Evolutionary conservation across 2,329 filamentous ascomycete genomes (phyloP).

Genomic region (Aspergillus sp.): DNA sequence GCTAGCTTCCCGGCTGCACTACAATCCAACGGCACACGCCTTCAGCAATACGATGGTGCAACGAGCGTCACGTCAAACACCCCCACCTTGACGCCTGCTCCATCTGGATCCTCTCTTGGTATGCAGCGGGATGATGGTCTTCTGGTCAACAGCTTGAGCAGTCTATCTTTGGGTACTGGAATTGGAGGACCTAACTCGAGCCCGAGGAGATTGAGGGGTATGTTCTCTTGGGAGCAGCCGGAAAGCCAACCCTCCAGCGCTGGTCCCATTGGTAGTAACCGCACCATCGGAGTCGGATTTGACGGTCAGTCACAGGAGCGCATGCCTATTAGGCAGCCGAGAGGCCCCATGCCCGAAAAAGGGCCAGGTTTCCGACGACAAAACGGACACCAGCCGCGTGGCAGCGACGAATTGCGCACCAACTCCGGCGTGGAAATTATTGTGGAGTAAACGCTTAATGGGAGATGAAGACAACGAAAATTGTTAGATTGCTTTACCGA

Average conservation of each 20-base stretch:
- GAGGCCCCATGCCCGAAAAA: conserved; percentile 61
- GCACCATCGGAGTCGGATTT: conserved; percentile 60
- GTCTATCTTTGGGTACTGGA: conserved; percentile 57
- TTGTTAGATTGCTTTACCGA: conserved; percentile 41
- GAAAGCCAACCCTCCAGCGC: conserved; percentile 48
- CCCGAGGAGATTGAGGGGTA: conserved; percentile 59
- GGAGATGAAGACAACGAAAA: conserved; percentile 34
- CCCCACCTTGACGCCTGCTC: conserved; percentile 64
- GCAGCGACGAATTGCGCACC: conserved; percentile 63
- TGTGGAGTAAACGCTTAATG: conserved; percentile 54
- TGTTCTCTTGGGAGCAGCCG: conserved; percentile 61
- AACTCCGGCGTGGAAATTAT: conserved; percentile 63
- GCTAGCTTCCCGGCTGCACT: conserved; percentile 78
- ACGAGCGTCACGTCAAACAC: conserved; percentile 63
- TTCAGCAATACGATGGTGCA: conserved; percentile 57
- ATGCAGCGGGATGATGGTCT: conserved; percentile 57
- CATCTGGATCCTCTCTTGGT: conserved; percentile 48
- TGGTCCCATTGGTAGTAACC: conserved; percentile 64
- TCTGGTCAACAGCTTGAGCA: conserved; percentile 63
- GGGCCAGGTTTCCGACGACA: conserved; percentile 59
- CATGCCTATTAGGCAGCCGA: conserved; percentile 61
- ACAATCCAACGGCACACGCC: conserved; percentile 61
- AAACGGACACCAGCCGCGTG: conserved; percentile 62
- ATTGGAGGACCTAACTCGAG: conserved; percentile 50
- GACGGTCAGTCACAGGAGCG: conserved; percentile 57